Base-by-base conservation (phyloP, 2,329 filamentous ascomycete species). In the Verruconis gallopava region DNA sequence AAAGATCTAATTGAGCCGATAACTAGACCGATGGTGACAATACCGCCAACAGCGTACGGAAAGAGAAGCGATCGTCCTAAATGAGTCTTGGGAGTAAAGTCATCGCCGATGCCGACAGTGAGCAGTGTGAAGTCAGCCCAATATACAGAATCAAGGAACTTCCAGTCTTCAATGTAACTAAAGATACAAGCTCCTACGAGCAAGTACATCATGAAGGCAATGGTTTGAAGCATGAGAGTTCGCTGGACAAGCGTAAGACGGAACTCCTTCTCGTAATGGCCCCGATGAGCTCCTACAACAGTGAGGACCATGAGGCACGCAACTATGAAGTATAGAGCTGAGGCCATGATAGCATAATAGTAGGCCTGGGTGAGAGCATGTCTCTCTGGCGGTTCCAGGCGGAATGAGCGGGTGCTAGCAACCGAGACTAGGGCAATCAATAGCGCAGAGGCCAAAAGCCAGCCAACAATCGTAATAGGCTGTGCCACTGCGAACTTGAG, bases 391-490 rank as follows among this genome's bases (percentile, higher is more conserved):
- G 66, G 61, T 15, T 58, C 56, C 6, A 68, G 55, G 13, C 59
- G 62, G 43, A 71, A 67, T 2, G 58, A 55, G 5, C 64, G 62
- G 0, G 64, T 64, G 9, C 18, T 22, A 5, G 69, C 64, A 4
- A 67, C 63, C 13, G 61, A 55, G 3, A 75, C 63, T 6, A 75
- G 63, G 3, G 61, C 63, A 20, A 76, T 68, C 21, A 78, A 60
- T 2, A 77, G 59, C 3, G 69, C 46, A 0, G 71, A 71, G 11
- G 73, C 64, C 2, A 73, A 49, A 37, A 71, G 67, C 59, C 72
- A 77, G n/a, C 73, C 72, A n/a, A 67, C 50, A 22, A 77, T 73
- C 1, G 72, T 76, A 34, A 77, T 70, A 1, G 73, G 69, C 49
- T 77, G 73, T 1, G 73, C 72, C 19, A 75, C 59, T 3, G 61